Evolutionary conservation across 257 asterid species (phyloP), one percentile per base, ranked within the genome.

Genomic region (Orobanche coerulescens): DNA sequence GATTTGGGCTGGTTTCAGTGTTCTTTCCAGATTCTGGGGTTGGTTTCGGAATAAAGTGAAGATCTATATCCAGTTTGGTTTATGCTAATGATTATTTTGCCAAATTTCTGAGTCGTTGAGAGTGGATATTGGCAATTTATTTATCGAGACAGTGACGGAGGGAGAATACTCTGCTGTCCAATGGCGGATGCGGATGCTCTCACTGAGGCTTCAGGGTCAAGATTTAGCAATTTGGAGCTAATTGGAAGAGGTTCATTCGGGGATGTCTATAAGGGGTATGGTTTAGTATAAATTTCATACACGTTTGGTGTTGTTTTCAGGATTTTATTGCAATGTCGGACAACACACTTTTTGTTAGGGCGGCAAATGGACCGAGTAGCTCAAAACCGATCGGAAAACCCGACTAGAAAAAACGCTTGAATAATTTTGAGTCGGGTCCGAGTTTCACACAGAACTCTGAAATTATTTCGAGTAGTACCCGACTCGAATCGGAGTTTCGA

Each of bases 241-340:
- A 93, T 93, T 51, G 97, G 97, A 20, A 81, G 95, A 84, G 98
- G 98, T 42, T 93, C 98, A 0, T 93, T 93, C 51, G 98, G 98
- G 11, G 97, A 93, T 64, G 98, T 93, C 59, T 93, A 89, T 64
- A 93, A 86, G 83, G 98, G 94, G 98, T 92, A 78, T 73, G 69
- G 6, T 34, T 67, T 26, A 40, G 64, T 46, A 25, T 69, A 39
- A 19, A 16, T 18, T 6, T 65, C 10, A 5, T 43, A 11, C 23
- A 16, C 31, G 22, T 67, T 43, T 24, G 58, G 26, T 68, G 25
- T 68, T 58, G 24, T 53, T 67, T 60, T 30, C 24, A 3, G 2
- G 34, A n/a, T 43, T 69, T 66, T 34, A 44, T 34, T 34, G 67
- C 24, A 57, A 48, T 54, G 58, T 16, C 30, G 31, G n/a, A n/a